phyloP scores from a whole-genome alignment of 2,329 filamentous ascomycete species.

The Teratosphaeria destructans region DNA sequence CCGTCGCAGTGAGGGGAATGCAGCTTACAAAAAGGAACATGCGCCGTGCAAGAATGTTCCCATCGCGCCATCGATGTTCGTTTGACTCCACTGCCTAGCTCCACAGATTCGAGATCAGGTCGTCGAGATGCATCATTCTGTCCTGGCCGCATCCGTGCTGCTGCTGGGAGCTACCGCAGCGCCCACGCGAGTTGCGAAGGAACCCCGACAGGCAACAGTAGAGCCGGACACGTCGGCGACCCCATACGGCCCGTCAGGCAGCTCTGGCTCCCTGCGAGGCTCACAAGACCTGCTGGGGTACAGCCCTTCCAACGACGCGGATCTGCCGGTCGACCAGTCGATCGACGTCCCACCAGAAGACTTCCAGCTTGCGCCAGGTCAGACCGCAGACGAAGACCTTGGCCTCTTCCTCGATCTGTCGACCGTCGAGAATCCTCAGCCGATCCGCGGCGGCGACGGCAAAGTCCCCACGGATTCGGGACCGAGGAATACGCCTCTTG shows the following conservation, averaged over 20 bases:
- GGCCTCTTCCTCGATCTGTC: constrained; percentile 31
- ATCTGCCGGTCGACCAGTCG: constrained; percentile 16
- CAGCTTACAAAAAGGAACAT: too few relatives aligned
- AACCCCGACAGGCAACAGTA: background rate
- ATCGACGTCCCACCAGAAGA: constrained; percentile 26
- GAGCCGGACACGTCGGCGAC: constrained; percentile 6
- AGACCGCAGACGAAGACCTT: constrained; percentile 27
- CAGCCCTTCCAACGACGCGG: constrained; percentile 17
- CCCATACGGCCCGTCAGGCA: constrained; percentile 22
- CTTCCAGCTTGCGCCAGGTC: constrained; percentile 28
- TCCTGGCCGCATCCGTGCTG: background rate
- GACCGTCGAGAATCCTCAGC: constrained; percentile 31
- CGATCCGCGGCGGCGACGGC: constrained; percentile 26
- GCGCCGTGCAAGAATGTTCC: too few relatives aligned
- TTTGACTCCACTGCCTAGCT: background rate
- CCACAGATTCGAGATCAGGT: background rate
- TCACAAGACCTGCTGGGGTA: constrained; percentile 24
- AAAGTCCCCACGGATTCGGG: constrained; percentile 31
- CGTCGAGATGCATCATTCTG: background rate
- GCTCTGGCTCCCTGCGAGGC: constrained; percentile 28
- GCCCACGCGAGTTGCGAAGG: background rate
- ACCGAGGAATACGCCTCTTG: constrained; percentile 24
- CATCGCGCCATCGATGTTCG: too few relatives aligned
- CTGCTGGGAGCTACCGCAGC: background rate
- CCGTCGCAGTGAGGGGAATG: too few relatives aligned